phyloP scores from a whole-genome alignment of 768 basidiomycete genomes.

The Collybiopsis confluens region DNA sequence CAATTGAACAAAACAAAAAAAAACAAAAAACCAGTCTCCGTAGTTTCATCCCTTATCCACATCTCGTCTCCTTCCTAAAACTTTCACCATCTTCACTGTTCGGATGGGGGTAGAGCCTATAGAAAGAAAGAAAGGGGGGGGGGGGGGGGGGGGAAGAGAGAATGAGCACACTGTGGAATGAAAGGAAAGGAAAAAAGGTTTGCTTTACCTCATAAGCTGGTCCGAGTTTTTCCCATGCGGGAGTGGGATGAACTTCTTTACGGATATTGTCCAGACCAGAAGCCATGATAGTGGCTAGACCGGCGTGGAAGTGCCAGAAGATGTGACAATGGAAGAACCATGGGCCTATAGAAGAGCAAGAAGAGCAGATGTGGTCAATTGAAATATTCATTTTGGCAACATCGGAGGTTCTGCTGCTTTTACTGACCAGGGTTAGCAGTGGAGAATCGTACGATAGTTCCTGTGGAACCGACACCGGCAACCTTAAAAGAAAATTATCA shows the following conservation, averaged over 20 bases:
- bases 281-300: conserved; percentile 37
- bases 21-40: no score
- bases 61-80: no score
- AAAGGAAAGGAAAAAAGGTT: background rate
- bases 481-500: conserved; percentile 6
- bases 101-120: no score
- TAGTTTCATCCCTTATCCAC: no score
- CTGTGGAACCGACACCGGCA: conserved; percentile 14
- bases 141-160: no score
- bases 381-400: no score
- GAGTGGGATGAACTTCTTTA: conserved; percentile 13
- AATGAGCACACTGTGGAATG: no score
- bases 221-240: conserved; percentile 21
- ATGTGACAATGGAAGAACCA: conserved; percentile 30
- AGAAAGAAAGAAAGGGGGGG: no score
- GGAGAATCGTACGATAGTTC: conserved; percentile 41
- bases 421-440: conserved; percentile 49
- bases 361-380: background rate
- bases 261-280: conserved; percentile 20
- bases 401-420: background rate
- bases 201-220: conserved; percentile 18
- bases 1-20: no score
- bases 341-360: conserved; percentile 12
- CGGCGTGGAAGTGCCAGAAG: conserved; percentile 39
- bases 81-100: no score